Evolutionary conservation across 176 grass and related monocot genomes (phyloP).

Genomic region (maize (Zea mays)): DNA sequence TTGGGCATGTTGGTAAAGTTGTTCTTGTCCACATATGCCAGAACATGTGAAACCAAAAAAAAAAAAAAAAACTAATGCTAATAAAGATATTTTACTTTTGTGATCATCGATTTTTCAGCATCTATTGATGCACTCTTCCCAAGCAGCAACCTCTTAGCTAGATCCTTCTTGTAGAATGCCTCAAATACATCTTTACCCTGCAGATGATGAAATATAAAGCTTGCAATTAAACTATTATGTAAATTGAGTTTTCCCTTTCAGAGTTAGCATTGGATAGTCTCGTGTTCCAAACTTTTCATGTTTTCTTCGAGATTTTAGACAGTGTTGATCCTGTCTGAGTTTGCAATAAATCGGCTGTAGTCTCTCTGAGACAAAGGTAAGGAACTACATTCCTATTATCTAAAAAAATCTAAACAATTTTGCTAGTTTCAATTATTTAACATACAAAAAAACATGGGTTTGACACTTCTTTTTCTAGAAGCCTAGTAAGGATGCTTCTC

Average conservation of each 20-base stretch:
- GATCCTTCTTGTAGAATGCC: conserved; percentile 99
- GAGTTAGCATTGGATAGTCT: not conserved
- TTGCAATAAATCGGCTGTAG: too few relatives aligned
- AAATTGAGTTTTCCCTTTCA: not conserved
- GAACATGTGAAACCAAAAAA: conserved; percentile 15
- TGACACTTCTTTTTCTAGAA: conserved; percentile 7
- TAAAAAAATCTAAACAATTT: not conserved
- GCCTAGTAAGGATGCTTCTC: not conserved
- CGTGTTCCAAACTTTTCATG: too few relatives aligned
- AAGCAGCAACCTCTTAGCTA: conserved; percentile 93
- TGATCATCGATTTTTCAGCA: conserved; percentile 98
- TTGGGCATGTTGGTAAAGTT: conserved; percentile 19
- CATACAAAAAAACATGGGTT: not conserved
- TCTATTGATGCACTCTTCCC: conserved; percentile 99
- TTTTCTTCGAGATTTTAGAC: too few relatives aligned
- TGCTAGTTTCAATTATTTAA: not conserved
- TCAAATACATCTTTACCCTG: conserved; percentile 99
- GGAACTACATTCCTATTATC: too few relatives aligned
- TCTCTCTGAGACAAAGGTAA: too few relatives aligned
- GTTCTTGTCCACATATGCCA: conserved; percentile 19
- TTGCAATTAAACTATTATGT: conserved; percentile 25
- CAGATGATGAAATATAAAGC: conserved; percentile 13
- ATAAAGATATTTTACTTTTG: conserved; percentile 68
- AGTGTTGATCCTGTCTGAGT: too few relatives aligned
- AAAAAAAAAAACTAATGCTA: not conserved